A percentile compares a stretch with the other conserved stretches of the same genome.
phyloP scores from a whole-genome alignment of 2,329 filamentous ascomycete species.

The Pyricularia pennisetigena region DNA sequence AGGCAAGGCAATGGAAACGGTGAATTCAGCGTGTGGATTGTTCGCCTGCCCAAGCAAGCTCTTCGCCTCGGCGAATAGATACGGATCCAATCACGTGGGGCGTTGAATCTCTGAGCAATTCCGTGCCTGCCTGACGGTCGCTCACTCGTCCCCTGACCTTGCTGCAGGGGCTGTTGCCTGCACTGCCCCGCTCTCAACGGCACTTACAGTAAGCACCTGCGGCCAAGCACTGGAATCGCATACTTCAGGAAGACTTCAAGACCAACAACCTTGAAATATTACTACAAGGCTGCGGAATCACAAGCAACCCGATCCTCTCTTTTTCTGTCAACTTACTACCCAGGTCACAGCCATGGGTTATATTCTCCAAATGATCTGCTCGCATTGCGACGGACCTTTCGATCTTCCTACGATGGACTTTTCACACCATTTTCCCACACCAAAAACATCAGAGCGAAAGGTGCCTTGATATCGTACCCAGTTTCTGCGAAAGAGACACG shows the following conservation, averaged over 20 bases:
- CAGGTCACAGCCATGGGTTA: neutral
- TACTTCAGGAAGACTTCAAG: neutral
- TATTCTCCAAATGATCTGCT: neutral
- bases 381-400: neutral
- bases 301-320: neutral
- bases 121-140: neutral
- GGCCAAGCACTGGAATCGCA: neutral
- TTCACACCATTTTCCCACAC: neutral
- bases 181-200: neutral
- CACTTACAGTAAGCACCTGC: neutral
- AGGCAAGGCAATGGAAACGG: too few species aligned
- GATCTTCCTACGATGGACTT: neutral
- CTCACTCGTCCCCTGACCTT: neutral
- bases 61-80: neutral
- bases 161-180: neutral
- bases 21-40: too few species aligned
- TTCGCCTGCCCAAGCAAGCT: neutral
- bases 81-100: neutral
- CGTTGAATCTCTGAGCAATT: neutral
- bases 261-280: neutral
- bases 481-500: neutral
- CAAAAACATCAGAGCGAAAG: neutral
- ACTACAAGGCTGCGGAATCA: neutral
- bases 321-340: neutral
- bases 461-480: neutral